Evolutionary conservation across 345 rosid species (phyloP), one percentile per base, ranked within the genome.

Genomic region (Salix brachista): DNA sequence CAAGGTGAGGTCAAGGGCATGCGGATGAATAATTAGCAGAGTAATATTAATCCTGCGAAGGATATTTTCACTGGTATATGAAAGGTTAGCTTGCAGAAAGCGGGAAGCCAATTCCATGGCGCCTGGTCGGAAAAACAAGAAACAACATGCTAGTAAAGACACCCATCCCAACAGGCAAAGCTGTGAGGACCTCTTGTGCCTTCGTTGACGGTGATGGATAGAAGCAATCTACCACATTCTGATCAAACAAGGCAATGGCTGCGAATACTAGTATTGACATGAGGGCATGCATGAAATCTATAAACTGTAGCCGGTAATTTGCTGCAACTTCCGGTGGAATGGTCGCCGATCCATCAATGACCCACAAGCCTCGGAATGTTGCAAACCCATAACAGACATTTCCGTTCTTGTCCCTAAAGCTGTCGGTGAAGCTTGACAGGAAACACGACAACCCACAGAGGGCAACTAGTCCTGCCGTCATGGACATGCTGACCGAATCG

Each of bases 31-130:
- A 32, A 46, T 44, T 42, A 18, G 18, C 39, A 18, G 56, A 61
- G 74, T 30, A 3, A 0, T 11, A 71, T 61, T 8, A 32, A 30
- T 37, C 52, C 13, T 19, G 26, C 10, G 46, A 30, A 54, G 26
- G 21, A 71, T 9, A 8, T 5, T 39, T 18, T 56, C 32, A 19
- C 44, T 28, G 18, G 17, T 74, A 69, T 44, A 62, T 25, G 26
- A 48, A 65, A 19, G 39, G 14, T 74, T 52, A 73, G 41, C 9
- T 50, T 28, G 82, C 30, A 21, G 97, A 75, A 74, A 87, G 75
- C 18, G 99, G 97, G 62, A 96, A 93, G 52, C 99, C 99, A 74
- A 96, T 86, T 54, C 99, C 98, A 70, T 92, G 94, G 74, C 99
- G 97, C 70, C 78, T 82, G 39, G 95, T 92, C 0, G 99, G 99